These are phyloP conservation scores for Penicillium dipodomyicola DNA, from an alignment of 495 filamentous ascomycete species.

Conservation along the genomic window DNA sequence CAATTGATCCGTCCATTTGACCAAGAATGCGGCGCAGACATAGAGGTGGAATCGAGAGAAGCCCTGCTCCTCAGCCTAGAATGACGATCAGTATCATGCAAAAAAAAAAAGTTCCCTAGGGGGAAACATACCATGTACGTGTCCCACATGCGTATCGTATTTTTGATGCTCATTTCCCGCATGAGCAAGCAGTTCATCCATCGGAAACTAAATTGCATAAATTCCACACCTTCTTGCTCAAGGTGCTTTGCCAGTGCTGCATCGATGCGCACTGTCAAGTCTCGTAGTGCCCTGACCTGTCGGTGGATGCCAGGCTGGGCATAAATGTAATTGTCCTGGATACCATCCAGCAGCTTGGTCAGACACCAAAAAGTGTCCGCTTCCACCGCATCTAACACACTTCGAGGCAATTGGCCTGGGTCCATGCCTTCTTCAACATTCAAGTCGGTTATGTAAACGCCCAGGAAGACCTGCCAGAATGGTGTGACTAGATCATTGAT, in stretches of 20 bases:
- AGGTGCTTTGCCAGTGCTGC: constrained; percentile 80
- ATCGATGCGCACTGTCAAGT: constrained; percentile 89
- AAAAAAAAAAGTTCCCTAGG: not conserved
- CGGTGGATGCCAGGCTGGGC: constrained; percentile 95
- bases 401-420: constrained; percentile 84
- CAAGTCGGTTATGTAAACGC: constrained; percentile 87
- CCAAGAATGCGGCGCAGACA: constrained; percentile 96
- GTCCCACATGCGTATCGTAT: constrained; percentile 99
- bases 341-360: constrained; percentile 93
- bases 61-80: constrained; percentile 91
- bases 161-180: constrained; percentile 93
- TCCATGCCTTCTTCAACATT: constrained; percentile 94
- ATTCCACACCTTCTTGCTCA: constrained; percentile 87
- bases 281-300: constrained; percentile 82
- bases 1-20: constrained; percentile 94
- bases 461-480: constrained; percentile 96
- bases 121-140: constrained; percentile 80
- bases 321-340: constrained; percentile 98
- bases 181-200: constrained; percentile 99
- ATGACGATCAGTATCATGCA: constrained; percentile 19
- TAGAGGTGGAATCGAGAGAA: constrained; percentile 98
- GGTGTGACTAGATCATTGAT: constrained; percentile 98
- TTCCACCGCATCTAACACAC: constrained; percentile 94
- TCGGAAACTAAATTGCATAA: constrained; percentile 97
- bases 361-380: constrained; percentile 98